A percentile compares a stretch with the other conserved stretches of the same genome.
Evolutionary conservation across 177 flowering plant genomes (phyloP).

Genomic region (Vitis hybrid): DNA sequence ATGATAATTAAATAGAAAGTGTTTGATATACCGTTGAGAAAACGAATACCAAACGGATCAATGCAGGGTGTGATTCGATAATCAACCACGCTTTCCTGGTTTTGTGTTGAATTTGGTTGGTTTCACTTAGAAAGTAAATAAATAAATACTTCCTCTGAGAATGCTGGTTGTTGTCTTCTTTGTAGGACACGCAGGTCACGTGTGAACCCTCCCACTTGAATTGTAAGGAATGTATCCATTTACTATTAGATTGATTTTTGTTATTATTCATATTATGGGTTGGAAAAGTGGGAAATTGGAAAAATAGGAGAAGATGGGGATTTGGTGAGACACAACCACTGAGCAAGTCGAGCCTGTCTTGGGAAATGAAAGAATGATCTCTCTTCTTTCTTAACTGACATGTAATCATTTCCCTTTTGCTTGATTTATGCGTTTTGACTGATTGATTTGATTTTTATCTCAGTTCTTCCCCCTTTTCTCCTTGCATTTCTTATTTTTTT

Average conservation of each 20-base stretch:
- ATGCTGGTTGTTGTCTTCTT: not conserved
- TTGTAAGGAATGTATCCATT: too few relatives aligned
- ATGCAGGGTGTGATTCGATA: too few relatives aligned
- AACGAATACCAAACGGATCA: too few relatives aligned
- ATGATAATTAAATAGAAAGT: too few relatives aligned
- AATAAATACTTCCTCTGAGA: not conserved
- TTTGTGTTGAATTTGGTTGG: too few relatives aligned
- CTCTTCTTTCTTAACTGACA: not conserved
- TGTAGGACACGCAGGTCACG: constrained; percentile 16
- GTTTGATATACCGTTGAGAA: too few relatives aligned
- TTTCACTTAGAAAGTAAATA: not conserved
- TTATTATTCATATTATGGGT: too few relatives aligned
- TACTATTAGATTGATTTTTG: too few relatives aligned
- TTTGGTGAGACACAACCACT: too few relatives aligned
- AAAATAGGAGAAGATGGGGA: not conserved
- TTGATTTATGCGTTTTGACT: constrained; percentile 25
- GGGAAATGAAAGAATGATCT: not conserved
- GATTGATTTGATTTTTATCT: constrained; percentile 14
- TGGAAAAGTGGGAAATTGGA: not conserved
- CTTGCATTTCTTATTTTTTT: not conserved
- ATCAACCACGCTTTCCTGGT: too few relatives aligned
- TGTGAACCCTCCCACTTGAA: not conserved
- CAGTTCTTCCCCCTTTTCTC: not conserved
- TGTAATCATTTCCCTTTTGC: constrained; percentile 23
- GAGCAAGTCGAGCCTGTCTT: not conserved